Conservation (phyloP, 345 rosid genomes). For the Pseudoturritis turrita region DNA sequence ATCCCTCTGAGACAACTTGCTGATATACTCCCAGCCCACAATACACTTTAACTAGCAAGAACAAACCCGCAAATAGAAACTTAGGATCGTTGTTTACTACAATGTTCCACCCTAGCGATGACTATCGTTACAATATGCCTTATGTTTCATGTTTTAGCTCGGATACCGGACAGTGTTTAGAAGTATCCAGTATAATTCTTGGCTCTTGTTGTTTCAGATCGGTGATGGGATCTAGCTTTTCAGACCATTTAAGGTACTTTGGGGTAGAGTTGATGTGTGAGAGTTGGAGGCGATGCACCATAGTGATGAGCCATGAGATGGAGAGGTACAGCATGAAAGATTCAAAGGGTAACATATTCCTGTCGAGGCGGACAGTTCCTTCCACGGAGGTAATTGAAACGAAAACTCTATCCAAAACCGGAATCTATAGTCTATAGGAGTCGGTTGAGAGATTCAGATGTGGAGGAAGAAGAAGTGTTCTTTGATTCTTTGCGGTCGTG, state of each 20-base stretch:
- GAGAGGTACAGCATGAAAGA: constrained; percentile 45
- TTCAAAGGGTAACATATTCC: constrained; percentile 52
- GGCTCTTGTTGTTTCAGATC: constrained; percentile 42
- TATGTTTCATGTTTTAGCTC: neutral
- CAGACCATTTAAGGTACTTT: constrained; percentile 68
- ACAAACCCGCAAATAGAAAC: neutral
- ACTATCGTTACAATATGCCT: neutral
- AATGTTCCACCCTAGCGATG: neutral
- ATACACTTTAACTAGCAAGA: neutral
- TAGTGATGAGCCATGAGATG: constrained; percentile 48
- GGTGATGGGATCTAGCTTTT: constrained; percentile 64
- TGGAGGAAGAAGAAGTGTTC: constrained; percentile 14
- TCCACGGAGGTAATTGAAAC: constrained; percentile 27
- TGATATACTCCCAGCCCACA: neutral
- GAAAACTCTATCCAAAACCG: constrained; percentile 15
- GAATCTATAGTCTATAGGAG: constrained; percentile 2
- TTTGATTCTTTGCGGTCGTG: constrained; percentile 13
- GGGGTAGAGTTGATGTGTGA: constrained; percentile 60
- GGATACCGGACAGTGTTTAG: neutral
- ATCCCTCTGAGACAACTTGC: neutral
- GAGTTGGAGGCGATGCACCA: constrained; percentile 63
- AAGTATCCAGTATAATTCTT: constrained; percentile 4
- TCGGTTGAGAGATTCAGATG: neutral
- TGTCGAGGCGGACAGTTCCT: constrained; percentile 38
- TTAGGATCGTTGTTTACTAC: neutral